Base-by-base conservation (phyloP, 306 rosid species). In the Pterocarpus santalinus region DNA sequence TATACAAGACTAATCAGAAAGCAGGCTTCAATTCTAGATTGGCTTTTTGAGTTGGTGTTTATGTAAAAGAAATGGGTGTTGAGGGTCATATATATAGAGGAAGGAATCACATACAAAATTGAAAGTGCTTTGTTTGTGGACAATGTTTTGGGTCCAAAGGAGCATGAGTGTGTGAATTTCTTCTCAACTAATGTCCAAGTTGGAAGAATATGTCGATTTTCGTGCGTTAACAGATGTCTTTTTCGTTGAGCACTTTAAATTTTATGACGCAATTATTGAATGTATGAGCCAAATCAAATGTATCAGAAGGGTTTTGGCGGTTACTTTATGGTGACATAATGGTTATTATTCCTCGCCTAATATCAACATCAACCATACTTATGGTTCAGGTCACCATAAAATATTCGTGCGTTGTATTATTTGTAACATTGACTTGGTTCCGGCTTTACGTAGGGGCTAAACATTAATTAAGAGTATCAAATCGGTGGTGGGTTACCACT, bases 121-220 rank as follows among this genome's bases (percentile, higher is more conserved):
- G 16, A 7, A 69, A 5, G 44, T 61, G 17, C 65, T 56, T 4
- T 12, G 78, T 69, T 75, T 81, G 58, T 17, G 76, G 91, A 78
- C 85, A 87, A 81, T 38, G 72, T 71, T 73, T 65, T 68, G 61
- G 77, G 78, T 85, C 75, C 28, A 52, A 39, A 62, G 22, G 76
- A 68, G 53, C 61, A 41, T 73, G 46, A 66, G 52, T 57, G 65
- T 43, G 49, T 47, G 35, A 71, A 13, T 46, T 68, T 76, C 65
- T 33, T 69, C 65, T 56, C 32, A 81, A 83, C 81, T 67, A 72
- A 66, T 63, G 83, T 87, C 85, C 84, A 85, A 72, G 7, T 73
- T 44, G 73, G 72, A 51, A 53, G 86, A 82, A 87, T 83, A 51
- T 85, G 79, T 79, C 56, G 2, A 10, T 41, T 75, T 73, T 64